Evolutionary conservation across 2,329 filamentous ascomycete species (phyloP), one percentile per base, ranked within the genome.

Genomic region (Dothidotthia symphoricarpi): DNA sequence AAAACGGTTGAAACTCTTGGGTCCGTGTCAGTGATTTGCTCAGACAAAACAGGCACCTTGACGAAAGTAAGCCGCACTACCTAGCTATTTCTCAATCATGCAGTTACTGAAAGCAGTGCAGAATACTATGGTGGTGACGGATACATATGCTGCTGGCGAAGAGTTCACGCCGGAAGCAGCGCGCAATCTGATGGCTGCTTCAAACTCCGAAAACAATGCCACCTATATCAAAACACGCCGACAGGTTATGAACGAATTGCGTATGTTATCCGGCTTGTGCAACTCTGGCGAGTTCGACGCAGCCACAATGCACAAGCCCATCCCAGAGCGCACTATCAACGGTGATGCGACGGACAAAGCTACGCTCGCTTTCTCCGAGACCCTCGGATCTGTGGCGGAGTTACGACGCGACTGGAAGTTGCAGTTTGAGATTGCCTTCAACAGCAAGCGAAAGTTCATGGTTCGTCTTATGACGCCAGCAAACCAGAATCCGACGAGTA

Each of bases 391-490:
- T 0, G 79, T 86, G 0, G 65, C 74, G 0, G 75, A 83, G 34
- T 67, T 85, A 4, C 76, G 81, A 6, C 71, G 73, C 11, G 71
- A 75, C 46, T 88, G 83, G 83, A 75, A 76, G 34, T 81, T 77
- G 35, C 75, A 77, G 2, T 88, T 81, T 51, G 61, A 64, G 34
- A 60, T 68, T 17, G 78, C 83, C 0, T 90, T 90, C 64, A 89
- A 89, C 69, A 87, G 83, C 67, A 87, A 87, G 71, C 89, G 88
- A 68, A 90, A 90, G 65, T 89, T 82, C 59, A 89, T 88, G 80
- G 77, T 89, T 37, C 75, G 80, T 24, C 75, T 82, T 0, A 77
- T 83, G 32, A 71, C 71, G 9, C 59, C 57, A 49, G 51, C 39
- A 43, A 49, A 40, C 46, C 59, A 49, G 53, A 58, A 68, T 19